A percentile compares a stretch with the other conserved stretches of the same genome.
Conservation (phyloP, 2,329 filamentous ascomycete species). For the Phialemoniopsis sp. region DNA sequence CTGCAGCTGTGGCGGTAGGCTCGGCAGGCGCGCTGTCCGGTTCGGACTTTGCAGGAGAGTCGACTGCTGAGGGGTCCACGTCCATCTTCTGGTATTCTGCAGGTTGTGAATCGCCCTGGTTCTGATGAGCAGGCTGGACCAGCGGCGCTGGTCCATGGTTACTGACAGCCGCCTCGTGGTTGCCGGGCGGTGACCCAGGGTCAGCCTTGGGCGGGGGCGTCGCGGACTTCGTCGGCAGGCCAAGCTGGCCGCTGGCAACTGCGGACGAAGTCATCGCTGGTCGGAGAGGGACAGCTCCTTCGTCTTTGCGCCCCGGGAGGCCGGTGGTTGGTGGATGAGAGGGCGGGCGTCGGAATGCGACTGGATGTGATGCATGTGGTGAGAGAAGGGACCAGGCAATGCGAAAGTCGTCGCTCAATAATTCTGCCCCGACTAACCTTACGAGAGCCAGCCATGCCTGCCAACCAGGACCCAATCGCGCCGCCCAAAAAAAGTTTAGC, state of each 20-base stretch:
- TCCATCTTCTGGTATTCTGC: too few species aligned
- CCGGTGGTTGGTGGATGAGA: slow-evolving; percentile 2
- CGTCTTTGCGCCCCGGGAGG: slow-evolving; percentile 29
- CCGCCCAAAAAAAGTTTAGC: slow-evolving; percentile 7
- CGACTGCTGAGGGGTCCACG: too few species aligned
- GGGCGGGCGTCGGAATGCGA: background rate
- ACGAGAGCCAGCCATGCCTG: too few species aligned
- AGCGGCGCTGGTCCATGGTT: too few species aligned
- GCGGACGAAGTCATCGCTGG: slow-evolving; percentile 60
- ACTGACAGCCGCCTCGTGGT: slow-evolving; percentile 3
- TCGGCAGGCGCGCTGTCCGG: too few species aligned
- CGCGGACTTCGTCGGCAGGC: too few species aligned
- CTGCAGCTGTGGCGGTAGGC: too few species aligned
- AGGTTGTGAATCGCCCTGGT: too few species aligned
- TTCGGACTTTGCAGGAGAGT: too few species aligned
- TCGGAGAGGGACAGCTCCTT: slow-evolving; percentile 48
- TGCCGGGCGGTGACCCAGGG: background rate
- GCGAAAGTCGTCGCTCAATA: background rate
- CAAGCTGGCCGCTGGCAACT: slow-evolving; percentile 27
- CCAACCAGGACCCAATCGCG: too few species aligned
- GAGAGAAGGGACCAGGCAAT: background rate
- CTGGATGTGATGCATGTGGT: background rate
- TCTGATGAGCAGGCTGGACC: too few species aligned
- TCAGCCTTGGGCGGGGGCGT: background rate
- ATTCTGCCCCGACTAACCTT: background rate